Evolutionary conservation across 768 basidiomycete genomes (phyloP).

Genomic region (Tylopilus subfusipes): DNA sequence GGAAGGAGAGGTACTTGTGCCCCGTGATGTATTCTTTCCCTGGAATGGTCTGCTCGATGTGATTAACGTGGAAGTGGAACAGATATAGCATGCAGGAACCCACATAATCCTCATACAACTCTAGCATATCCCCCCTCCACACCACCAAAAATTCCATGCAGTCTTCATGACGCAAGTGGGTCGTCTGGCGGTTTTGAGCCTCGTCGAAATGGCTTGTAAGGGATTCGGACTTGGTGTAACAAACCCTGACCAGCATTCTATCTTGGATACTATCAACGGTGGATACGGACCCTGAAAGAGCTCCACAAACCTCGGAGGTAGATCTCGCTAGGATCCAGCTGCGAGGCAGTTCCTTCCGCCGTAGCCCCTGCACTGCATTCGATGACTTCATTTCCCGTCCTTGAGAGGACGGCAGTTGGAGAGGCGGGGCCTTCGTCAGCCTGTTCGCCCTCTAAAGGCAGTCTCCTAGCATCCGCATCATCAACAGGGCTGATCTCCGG

Average conservation of each 20-base stretch:
- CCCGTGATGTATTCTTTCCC: constrained; percentile 64
- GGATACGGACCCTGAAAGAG: neutral
- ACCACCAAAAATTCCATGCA: constrained; percentile 85
- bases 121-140: constrained; percentile 74
- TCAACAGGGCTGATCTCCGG: constrained; percentile 24
- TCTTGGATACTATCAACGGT: constrained; percentile 46
- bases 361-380: constrained; percentile 66
- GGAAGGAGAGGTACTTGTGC: constrained; percentile 74
- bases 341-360: constrained; percentile 19
- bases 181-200: constrained; percentile 57
- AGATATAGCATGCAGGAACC: constrained; percentile 24
- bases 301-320: constrained; percentile 66
- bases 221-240: constrained; percentile 54
- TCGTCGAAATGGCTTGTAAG: constrained; percentile 61
- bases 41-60: constrained; percentile 48
- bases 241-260: constrained; percentile 82
- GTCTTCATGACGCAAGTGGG: constrained; percentile 57
- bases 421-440: constrained; percentile 41
- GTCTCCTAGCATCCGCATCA: constrained; percentile 9
- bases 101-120: constrained; percentile 85
- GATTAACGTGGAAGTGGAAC: constrained; percentile 1
- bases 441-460: constrained; percentile 1
- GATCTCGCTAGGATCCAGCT: constrained; percentile 45
- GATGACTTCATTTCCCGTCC: constrained; percentile 52
- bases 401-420: constrained; percentile 63